Evolutionary conservation across 495 filamentous ascomycete species (phyloP).

Genomic region (Hypoxylon subgilvum): DNA sequence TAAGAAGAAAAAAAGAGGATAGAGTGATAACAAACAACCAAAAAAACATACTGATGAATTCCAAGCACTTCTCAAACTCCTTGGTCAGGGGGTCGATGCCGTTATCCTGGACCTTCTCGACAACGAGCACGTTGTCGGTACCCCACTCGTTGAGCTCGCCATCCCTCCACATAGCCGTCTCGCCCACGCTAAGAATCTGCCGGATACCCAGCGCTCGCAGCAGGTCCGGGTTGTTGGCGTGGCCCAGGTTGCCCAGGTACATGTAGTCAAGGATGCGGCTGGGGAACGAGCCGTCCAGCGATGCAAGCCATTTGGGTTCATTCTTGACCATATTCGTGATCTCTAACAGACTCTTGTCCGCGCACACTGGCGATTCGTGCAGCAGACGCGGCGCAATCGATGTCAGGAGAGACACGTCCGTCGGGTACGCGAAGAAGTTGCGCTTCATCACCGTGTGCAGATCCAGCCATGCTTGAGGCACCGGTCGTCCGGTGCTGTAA

Average conservation of each 20-base stretch:
- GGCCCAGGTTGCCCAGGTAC: slow-evolving; percentile 90
- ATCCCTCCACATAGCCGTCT: slow-evolving; percentile 79
- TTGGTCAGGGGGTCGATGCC: slow-evolving; percentile 89
- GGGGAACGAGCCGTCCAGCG: slow-evolving; percentile 88
- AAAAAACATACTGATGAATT: slow-evolving; percentile 80
- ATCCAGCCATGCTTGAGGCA: slow-evolving; percentile 83
- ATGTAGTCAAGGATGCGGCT: slow-evolving; percentile 90
- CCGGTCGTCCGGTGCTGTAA: slow-evolving; percentile 80
- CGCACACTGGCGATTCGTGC: slow-evolving; percentile 53
- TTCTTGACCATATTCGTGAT: slow-evolving; percentile 51
- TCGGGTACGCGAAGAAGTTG: slow-evolving; percentile 95
- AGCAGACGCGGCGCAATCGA: slow-evolving; percentile 75
- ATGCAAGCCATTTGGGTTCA: slow-evolving; percentile 79
- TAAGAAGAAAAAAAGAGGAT: not conserved
- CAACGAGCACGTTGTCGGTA: slow-evolving; percentile 72
- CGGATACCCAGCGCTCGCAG: slow-evolving; percentile 79
- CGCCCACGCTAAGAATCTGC: slow-evolving; percentile 92
- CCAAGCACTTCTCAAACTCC: slow-evolving; percentile 84
- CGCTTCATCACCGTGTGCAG: slow-evolving; percentile 80
- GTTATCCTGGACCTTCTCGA: slow-evolving; percentile 92
- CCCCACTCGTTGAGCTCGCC: slow-evolving; percentile 72
- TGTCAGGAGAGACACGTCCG: slow-evolving; percentile 79
- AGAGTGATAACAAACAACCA: not conserved
- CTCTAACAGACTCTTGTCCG: slow-evolving; percentile 46
- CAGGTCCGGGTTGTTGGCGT: slow-evolving; percentile 90